These are phyloP conservation scores for Xanthoconium purpureum DNA, from an alignment of 768 basidiomycete genomes.

Conservation along the genomic window DNA sequence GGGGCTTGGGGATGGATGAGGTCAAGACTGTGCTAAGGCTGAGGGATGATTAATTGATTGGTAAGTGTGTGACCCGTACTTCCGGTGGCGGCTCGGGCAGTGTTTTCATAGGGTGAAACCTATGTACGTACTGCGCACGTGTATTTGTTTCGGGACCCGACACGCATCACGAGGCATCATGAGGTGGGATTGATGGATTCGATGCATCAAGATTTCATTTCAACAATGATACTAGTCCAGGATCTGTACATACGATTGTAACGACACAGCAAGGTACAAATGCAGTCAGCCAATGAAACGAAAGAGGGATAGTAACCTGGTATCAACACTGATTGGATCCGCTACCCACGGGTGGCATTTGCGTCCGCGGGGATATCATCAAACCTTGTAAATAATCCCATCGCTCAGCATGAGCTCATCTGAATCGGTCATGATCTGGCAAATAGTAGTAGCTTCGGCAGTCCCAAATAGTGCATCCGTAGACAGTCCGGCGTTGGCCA, in stretches of 20 bases:
- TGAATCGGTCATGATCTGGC: slow-evolving; percentile 68
- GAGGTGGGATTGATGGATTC: background rate
- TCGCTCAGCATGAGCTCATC: slow-evolving; percentile 85
- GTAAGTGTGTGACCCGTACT: background rate
- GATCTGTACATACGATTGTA: background rate
- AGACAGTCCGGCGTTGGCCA: slow-evolving; percentile 74
- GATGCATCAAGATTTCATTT: background rate
- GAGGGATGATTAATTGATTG: slow-evolving; percentile 33
- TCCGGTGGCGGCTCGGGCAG: too few relatives aligned
- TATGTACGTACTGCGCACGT: too few relatives aligned
- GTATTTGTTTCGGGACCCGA: too few relatives aligned
- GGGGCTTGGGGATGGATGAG: slow-evolving; percentile 62
- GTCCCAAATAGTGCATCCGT: slow-evolving; percentile 73
- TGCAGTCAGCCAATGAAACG: slow-evolving; percentile 1
- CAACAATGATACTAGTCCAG: background rate
- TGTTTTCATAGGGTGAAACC: too few relatives aligned
- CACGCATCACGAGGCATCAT: too few relatives aligned
- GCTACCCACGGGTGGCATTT: background rate
- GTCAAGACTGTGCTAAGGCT: slow-evolving; percentile 53
- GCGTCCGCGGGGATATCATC: slow-evolving; percentile 25
- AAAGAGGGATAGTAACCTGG: background rate
- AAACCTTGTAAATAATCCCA: slow-evolving; percentile 83
- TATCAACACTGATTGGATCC: background rate
- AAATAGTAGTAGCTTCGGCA: slow-evolving; percentile 71
- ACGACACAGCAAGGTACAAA: slow-evolving; percentile 1